Evolutionary conservation across 2,329 filamentous ascomycete genomes (phyloP).

Genomic region (Sporothrix variecibatus): DNA sequence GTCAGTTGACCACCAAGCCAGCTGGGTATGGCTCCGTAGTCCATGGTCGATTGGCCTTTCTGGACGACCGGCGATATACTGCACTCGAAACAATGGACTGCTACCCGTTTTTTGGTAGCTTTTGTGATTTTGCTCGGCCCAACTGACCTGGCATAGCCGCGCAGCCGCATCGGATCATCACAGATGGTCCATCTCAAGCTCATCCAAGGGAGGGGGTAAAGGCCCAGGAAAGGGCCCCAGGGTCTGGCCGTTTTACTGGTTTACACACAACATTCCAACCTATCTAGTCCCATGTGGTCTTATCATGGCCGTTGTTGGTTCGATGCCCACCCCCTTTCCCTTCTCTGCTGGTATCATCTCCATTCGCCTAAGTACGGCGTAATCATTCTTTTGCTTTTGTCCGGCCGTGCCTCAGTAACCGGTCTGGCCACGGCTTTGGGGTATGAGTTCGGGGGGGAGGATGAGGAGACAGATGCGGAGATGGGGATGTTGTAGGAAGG

Average conservation of each 20-base stretch:
- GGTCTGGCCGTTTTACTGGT: not conserved
- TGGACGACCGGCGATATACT: slow-evolving; percentile 8
- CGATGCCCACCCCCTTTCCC: too few species aligned
- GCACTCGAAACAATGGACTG: not conserved
- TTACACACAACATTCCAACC: not conserved
- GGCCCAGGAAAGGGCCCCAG: not conserved
- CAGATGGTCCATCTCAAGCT: not conserved
- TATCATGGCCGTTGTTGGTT: not conserved
- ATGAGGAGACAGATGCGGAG: not conserved
- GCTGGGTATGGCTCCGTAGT: not conserved
- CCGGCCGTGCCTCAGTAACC: not conserved
- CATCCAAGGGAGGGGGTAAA: not conserved
- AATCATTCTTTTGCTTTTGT: not conserved
- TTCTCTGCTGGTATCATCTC: not conserved
- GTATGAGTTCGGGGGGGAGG: not conserved
- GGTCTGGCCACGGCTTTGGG: not conserved
- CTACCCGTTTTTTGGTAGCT: not conserved
- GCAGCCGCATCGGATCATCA: not conserved
- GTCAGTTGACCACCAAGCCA: not conserved
- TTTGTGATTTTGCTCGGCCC: not conserved
- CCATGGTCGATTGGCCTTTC: not conserved
- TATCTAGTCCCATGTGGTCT: not conserved
- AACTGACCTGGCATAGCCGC: not conserved
- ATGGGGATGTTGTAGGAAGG: not conserved
- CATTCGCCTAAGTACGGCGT: not conserved